Evolutionary conservation across 1,284 basidiomycete genomes (phyloP).

Genomic region (Gyrodon tennesseensis): DNA sequence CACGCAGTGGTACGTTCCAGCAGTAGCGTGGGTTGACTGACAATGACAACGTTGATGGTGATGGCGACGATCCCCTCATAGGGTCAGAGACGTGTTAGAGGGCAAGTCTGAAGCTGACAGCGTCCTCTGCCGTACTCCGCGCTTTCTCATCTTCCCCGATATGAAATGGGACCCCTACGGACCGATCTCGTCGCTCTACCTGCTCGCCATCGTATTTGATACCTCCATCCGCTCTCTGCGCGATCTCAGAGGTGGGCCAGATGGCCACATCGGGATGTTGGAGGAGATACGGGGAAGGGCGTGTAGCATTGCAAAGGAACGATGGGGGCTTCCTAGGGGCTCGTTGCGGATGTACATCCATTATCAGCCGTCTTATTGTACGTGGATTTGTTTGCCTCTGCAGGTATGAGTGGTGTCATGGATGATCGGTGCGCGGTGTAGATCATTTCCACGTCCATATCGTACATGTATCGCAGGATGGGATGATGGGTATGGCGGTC

Average conservation of each 20-base stretch:
- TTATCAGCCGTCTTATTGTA: conserved; percentile 97
- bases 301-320: conserved; percentile 54
- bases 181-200: conserved; percentile 64
- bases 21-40: not conserved
- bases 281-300: conserved; percentile 63
- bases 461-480: conserved; percentile 68
- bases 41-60: not conserved
- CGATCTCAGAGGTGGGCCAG: conserved; percentile 59
- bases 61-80: conserved; percentile 39
- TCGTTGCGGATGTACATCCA: conserved; percentile 84
- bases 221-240: conserved; percentile 64
- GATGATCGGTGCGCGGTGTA: conserved; percentile 40
- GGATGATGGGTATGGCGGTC: conserved; percentile 70
- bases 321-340: conserved; percentile 62
- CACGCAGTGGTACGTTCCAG: conserved; percentile 70
- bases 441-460: conserved; percentile 97
- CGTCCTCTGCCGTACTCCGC: conserved; percentile 31
- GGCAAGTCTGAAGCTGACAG: conserved; percentile 74
- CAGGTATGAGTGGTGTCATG: not conserved
- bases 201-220: conserved; percentile 68
- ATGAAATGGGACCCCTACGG: conserved; percentile 91
- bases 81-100: conserved; percentile 86
- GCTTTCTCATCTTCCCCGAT: conserved; percentile 83
- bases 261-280: conserved; percentile 68
- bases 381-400: conserved; percentile 41